Evolutionary conservation across 352 stramenopile genomes (phyloP).

Genomic region (Phytophthora ohioensis): DNA sequence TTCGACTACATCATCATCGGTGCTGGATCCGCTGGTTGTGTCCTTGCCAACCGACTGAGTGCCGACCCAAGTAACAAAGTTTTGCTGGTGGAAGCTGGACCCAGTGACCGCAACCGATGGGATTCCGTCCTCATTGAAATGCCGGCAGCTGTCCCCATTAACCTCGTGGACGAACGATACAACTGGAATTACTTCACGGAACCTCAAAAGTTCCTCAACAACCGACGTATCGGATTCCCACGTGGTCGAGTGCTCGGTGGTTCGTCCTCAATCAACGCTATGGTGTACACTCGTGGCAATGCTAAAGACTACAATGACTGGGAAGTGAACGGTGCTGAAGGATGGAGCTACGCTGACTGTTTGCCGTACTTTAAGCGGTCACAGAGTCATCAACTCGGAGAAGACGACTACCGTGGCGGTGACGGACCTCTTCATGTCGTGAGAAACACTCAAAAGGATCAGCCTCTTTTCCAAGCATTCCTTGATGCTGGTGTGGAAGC

Average conservation of each 20-base stretch:
- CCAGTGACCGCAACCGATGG: conserved; percentile 79
- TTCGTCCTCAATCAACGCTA: conserved; percentile 89
- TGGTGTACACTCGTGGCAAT: conserved; percentile 90
- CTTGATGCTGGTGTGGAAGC: conserved; percentile 83
- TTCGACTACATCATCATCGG: conserved; percentile 95
- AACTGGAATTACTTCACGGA: conserved; percentile 90
- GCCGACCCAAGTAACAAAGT: conserved; percentile 85
- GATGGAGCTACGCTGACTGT: conserved; percentile 87
- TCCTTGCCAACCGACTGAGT: conserved; percentile 90
- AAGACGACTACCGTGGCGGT: conserved; percentile 78
- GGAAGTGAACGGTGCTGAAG: conserved; percentile 63
- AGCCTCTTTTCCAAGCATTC: conserved; percentile 87
- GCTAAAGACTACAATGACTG: conserved; percentile 89
- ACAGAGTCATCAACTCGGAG: conserved; percentile 73
- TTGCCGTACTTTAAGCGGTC: conserved; percentile 89
- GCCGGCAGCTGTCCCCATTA: conserved; percentile 84
- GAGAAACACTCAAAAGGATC: conserved; percentile 67
- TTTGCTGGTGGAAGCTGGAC: conserved; percentile 90
- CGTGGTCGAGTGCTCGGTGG: conserved; percentile 86
- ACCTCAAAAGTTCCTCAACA: conserved; percentile 82
- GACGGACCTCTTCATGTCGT: conserved; percentile 76
- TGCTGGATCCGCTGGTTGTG: conserved; percentile 88
- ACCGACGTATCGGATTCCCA: conserved; percentile 80
- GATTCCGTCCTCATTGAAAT: conserved; percentile 91
- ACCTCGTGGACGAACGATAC: conserved; percentile 83